Percentiles rank a stretch among this genome's conserved stretches.
These are phyloP conservation scores for Camptophora hylomeconis DNA, from an alignment of 2,329 filamentous ascomycete species.

Conservation along the genomic window DNA sequence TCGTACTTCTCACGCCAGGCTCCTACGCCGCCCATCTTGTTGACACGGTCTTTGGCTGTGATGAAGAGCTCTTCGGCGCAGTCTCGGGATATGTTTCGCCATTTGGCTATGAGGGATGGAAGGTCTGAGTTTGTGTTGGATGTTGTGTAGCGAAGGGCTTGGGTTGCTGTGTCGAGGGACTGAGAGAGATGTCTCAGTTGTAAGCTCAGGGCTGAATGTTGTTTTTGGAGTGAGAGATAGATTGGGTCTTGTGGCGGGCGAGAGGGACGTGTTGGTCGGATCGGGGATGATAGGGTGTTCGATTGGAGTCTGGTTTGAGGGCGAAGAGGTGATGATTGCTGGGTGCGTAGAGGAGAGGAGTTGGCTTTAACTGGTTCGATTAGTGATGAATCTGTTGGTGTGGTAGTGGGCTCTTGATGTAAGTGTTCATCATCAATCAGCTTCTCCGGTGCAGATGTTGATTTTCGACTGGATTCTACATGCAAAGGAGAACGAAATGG, in stretches of 20 bases:
- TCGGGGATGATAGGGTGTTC: constrained; percentile 6
- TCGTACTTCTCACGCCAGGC: constrained; percentile 42
- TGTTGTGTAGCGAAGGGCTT: constrained; percentile 39
- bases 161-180: constrained; percentile 37
- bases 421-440: too few relatives aligned
- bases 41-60: constrained; percentile 45
- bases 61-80: constrained; percentile 58
- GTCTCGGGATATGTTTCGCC: constrained; percentile 45
- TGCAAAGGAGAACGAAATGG: constrained; percentile 54
- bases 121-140: constrained; percentile 41
- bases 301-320: too few relatives aligned
- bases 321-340: too few relatives aligned
- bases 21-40: constrained; percentile 49
- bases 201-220: constrained; percentile 22
- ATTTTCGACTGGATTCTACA: constrained; percentile 5
- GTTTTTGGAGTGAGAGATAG: constrained; percentile 24
- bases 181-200: constrained; percentile 19
- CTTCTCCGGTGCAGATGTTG: too few relatives aligned
- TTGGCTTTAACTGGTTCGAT: too few relatives aligned
- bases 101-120: constrained; percentile 42
- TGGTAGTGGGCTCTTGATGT: too few relatives aligned
- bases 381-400: too few relatives aligned
- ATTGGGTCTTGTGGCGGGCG: constrained; percentile 10
- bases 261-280: constrained; percentile 3
- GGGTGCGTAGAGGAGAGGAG: too few relatives aligned